A percentile compares a stretch with the other conserved stretches of the same genome.
These are phyloP conservation scores for Pluteus cervinus DNA, from an alignment of 768 basidiomycete species.

Conservation along the genomic window DNA sequence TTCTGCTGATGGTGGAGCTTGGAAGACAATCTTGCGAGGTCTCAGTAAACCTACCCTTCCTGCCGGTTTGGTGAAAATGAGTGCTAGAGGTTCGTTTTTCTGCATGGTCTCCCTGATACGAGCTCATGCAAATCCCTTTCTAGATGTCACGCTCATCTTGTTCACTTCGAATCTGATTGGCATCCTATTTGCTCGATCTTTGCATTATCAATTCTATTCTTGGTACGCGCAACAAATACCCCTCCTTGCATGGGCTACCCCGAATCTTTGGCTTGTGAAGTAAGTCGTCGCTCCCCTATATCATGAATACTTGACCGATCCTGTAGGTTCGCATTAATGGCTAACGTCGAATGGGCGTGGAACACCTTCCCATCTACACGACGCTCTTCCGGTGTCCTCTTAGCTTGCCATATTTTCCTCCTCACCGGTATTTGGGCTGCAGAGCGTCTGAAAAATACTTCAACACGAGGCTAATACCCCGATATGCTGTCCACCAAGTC, in stretches of 20 bases:
- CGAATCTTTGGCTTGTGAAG: conserved; percentile 58
- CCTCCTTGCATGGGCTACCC: conserved; percentile 72
- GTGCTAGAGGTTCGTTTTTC: conserved; percentile 45
- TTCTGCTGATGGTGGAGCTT: conserved; percentile 60
- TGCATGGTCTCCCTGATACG: not conserved
- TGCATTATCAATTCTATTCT: conserved; percentile 98
- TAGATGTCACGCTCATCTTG: conserved; percentile 75
- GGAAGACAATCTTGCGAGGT: conserved; percentile 47
- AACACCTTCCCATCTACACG: conserved; percentile 79
- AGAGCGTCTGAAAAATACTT: not conserved
- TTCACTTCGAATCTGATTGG: conserved; percentile 93
- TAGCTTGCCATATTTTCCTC: conserved; percentile 44
- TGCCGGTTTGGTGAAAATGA: conserved; percentile 39
- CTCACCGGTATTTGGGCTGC: conserved; percentile 42
- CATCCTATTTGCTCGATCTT: conserved; percentile 84
- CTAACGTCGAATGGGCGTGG: conserved; percentile 79
- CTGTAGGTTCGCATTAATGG: conserved; percentile 52
- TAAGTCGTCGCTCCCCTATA: conserved; percentile 24
- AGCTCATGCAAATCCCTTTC: conserved; percentile 10
- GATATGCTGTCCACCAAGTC: not conserved
- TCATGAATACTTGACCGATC: conserved; percentile 6
- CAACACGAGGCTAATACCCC: not conserved
- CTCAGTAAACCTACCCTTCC: conserved; percentile 44
- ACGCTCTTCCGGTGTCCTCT: conserved; percentile 52
- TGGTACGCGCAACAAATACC: conserved; percentile 96